These are phyloP conservation scores for Tricholoma matsutake DNA, from an alignment of 768 basidiomycete species.

Conservation along the genomic window DNA sequence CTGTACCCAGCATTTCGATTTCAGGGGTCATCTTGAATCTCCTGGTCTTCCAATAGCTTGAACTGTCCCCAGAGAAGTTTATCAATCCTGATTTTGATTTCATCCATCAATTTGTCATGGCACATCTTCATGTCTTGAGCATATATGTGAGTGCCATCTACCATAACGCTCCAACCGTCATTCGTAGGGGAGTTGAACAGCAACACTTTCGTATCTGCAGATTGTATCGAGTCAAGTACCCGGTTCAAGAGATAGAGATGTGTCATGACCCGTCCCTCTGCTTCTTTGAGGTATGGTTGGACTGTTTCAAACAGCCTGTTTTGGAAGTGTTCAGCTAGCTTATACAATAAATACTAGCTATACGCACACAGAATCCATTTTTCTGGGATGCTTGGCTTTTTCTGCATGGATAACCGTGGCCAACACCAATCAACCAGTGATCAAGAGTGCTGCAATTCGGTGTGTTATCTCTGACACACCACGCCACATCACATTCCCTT, in stretches of 20 bases:
- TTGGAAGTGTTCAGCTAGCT: neutral
- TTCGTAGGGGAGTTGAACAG: neutral
- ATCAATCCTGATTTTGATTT: neutral
- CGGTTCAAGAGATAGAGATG: neutral
- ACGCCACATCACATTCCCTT: no score
- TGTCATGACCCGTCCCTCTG: neutral
- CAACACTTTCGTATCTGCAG: neutral
- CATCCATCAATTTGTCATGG: neutral
- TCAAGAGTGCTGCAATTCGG: no score
- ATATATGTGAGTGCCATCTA: neutral
- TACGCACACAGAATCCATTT: neutral
- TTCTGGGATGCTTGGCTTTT: no score
- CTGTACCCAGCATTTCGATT: no score
- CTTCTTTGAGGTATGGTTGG: neutral
- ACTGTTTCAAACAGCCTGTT: neutral
- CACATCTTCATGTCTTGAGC: no score
- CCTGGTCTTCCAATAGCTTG: no score
- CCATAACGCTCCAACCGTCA: neutral
- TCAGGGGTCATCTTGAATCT: no score
- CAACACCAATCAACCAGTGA: no score
- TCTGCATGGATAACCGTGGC: no score
- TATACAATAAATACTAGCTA: neutral
- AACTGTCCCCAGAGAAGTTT: slow-evolving; percentile 3
- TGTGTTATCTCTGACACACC: no score
- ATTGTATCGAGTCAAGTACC: neutral